phyloP scores from a whole-genome alignment of 2,329 filamentous ascomycete species.

The Claviceps paspali region DNA sequence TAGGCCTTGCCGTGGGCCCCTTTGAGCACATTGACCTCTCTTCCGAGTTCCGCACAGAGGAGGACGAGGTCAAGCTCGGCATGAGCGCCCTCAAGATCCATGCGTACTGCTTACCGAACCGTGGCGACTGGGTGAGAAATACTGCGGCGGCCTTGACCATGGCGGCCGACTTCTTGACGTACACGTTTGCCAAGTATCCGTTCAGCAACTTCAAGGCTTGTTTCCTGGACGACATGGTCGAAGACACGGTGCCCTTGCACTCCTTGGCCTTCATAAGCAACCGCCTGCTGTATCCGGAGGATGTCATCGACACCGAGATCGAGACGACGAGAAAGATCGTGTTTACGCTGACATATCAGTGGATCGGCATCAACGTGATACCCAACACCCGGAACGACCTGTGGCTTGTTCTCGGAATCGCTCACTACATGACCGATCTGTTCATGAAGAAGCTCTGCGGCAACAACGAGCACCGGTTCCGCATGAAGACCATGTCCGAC shows the following conservation, averaged over 20 bases:
- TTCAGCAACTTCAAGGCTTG: constrained; percentile 86
- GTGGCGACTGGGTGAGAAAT: constrained; percentile 68
- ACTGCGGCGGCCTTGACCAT: constrained; percentile 73
- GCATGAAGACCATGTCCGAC: constrained; percentile 75
- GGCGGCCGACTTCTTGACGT: constrained; percentile 81
- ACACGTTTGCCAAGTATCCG: constrained; percentile 79
- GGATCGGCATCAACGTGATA: constrained; percentile 86
- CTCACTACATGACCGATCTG: constrained; percentile 87
- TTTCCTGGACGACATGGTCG: constrained; percentile 78
- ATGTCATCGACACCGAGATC: constrained; percentile 73
- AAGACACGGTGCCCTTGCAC: constrained; percentile 61
- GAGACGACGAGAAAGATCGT: constrained; percentile 68
- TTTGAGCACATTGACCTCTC: constrained; percentile 84
- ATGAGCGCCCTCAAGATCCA: constrained; percentile 78
- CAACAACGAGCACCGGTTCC: constrained; percentile 86
- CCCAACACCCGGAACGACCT: constrained; percentile 66
- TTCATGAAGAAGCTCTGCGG: constrained; percentile 86
- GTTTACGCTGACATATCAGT: constrained; percentile 77
- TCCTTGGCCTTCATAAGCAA: constrained; percentile 80
- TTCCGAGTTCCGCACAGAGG: constrained; percentile 74
- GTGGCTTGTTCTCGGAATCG: constrained; percentile 81
- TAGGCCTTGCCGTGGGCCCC: constrained; percentile 86
- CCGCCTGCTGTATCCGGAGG: constrained; percentile 68
- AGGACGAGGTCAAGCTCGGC: constrained; percentile 82
- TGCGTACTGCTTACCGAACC: constrained; percentile 78